These are phyloP conservation scores for Sugiyamaella xylanicola DNA, from an alignment of 1,139 yeast genomes.

Conservation along the genomic window DNA sequence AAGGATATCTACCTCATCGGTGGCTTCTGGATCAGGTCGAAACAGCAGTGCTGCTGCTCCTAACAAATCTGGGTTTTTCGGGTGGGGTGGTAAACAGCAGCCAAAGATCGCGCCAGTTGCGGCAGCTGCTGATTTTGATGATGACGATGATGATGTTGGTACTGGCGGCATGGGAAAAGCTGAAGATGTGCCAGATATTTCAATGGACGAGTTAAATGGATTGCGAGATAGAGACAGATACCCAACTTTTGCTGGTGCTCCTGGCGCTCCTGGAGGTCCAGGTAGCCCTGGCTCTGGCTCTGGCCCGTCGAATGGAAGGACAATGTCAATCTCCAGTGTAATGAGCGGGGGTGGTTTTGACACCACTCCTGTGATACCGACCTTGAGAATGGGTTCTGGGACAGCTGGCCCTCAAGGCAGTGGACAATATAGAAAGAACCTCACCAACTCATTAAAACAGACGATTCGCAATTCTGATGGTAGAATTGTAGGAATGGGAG, in stretches of 20 bases:
- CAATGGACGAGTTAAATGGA: constrained; percentile 33
- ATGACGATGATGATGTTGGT: constrained; percentile 28
- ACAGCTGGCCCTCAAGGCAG: constrained; percentile 20
- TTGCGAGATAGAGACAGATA: constrained; percentile 42
- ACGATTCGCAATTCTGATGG: constrained; percentile 34
- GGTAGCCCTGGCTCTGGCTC: constrained; percentile 14
- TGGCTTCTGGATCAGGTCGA: constrained; percentile 16
- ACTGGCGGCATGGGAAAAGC: constrained; percentile 24
- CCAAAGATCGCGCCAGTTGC: no score
- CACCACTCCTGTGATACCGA: constrained; percentile 44
- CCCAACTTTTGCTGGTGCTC: constrained; percentile 36
- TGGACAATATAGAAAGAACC: constrained; percentile 40
- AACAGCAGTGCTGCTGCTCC: constrained; percentile 7
- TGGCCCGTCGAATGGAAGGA: constrained; percentile 29
- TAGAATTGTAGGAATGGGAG: constrained; percentile 23
- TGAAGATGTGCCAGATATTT: constrained; percentile 30
- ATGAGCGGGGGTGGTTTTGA: constrained; percentile 39
- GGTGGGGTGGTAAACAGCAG: constrained; percentile 24
- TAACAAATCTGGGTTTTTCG: constrained; percentile 23
- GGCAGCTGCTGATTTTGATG: constrained; percentile 20
- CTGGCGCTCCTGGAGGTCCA: constrained; percentile 3
- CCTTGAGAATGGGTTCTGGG: constrained; percentile 29
- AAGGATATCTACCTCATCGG: constrained; percentile 24
- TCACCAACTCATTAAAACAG: constrained; percentile 37
- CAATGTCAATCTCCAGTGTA: constrained; percentile 40